Base-by-base conservation (phyloP, 805 yeast genomes). In the Torulaspora delbrueckii region DNA sequence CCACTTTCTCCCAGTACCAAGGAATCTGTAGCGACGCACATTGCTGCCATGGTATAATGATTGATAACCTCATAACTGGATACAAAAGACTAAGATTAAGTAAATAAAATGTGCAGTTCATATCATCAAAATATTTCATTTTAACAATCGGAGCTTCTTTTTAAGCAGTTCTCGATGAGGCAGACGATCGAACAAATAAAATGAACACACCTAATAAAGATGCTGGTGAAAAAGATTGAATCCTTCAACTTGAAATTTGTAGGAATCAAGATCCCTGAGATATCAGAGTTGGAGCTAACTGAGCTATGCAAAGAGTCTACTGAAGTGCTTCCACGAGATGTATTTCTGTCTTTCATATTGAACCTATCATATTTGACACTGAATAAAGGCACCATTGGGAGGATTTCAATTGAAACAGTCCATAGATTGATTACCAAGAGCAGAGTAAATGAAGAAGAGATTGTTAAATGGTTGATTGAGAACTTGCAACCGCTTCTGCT, bases 1-100 rank as follows among this genome's bases (percentile, higher is more conserved):
- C 66, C 69, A 2, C 43, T 63, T 32, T 61, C 65, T 16, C 59
- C 54, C 19, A 52, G 52, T 18, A 55, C 68, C 3, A 58, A 53
- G 36, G 60, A 56, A 22, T 56, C 58, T 13, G 57, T 56, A 7
- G 57, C 52, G 2, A 43, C 52, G 10, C 59, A 53, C 41, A 47
- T 61, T 19, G 46, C 46, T 12, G 40, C 54, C 10, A 30, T 55
- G 45, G 58, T 50, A 3, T 53, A 40, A 42, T 6, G 6, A 19
- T 5, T 19, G 22, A 19, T 19, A 19, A 4, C 22, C 22, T 19
- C 22, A 19, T 19, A 4, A 19, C 22, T 19, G 22, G 22, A 19
- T 5, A 19, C 4, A 1, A 3, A 3, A 19, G 22, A 19, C 22
- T 13, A 8, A 36, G 30, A 36, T 5, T 16, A 12, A 14, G 2